These are phyloP conservation scores for Botrytis paeoniae DNA, from an alignment of 2,329 filamentous ascomycete species.

Conservation along the genomic window DNA sequence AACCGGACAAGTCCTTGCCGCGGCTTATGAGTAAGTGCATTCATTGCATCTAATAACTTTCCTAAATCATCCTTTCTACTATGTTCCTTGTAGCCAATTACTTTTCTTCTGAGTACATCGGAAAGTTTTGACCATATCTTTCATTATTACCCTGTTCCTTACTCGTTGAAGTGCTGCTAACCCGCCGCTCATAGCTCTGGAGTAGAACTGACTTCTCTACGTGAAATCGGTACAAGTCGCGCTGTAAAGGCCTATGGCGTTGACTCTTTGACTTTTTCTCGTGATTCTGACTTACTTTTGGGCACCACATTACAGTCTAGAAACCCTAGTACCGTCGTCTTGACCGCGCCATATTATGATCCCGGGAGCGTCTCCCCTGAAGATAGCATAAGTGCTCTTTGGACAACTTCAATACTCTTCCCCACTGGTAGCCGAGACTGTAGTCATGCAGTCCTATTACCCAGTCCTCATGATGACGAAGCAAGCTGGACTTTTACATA, in stretches of 20 bases:
- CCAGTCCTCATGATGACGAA: conserved; percentile 50
- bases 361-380: conserved; percentile 64
- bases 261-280: conserved; percentile 71
- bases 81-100: background rate
- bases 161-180: conserved; percentile 3
- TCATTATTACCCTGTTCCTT: background rate
- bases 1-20: conserved; percentile 76
- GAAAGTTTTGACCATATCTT: background rate
- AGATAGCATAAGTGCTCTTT: conserved; percentile 69
- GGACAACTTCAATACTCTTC: conserved; percentile 83
- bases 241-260: conserved; percentile 77
- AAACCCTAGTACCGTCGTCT: conserved; percentile 68
- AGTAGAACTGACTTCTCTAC: conserved; percentile 81
- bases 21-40: conserved; percentile 64
- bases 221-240: conserved; percentile 58
- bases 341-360: conserved; percentile 72
- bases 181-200: conserved; percentile 46
- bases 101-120: background rate
- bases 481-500: conserved; percentile 76
- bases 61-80: background rate
- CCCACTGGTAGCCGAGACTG: conserved; percentile 77
- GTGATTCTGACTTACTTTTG: conserved; percentile 73
- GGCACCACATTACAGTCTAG: conserved; percentile 67
- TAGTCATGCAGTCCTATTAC: conserved; percentile 69
- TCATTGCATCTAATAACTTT: background rate